These are phyloP conservation scores for Mortierella polycephala DNA, from an alignment of 371 early-diverging fungal species.

Conservation along the genomic window DNA sequence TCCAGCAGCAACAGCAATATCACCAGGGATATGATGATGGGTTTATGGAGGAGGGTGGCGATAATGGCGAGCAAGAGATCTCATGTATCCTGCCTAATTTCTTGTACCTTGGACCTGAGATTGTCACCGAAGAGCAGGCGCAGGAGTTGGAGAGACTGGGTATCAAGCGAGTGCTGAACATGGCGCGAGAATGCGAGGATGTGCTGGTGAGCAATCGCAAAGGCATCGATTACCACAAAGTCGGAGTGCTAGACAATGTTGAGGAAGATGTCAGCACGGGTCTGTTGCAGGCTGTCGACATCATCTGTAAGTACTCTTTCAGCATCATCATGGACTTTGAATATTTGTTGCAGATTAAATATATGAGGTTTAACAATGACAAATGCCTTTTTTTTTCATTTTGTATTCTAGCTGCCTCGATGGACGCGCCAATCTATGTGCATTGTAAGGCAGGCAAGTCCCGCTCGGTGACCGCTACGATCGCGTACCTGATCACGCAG, in stretches of 20 bases:
- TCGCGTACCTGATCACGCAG: constrained; percentile 77
- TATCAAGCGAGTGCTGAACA: constrained; percentile 67
- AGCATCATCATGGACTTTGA: not conserved
- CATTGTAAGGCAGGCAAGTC: constrained; percentile 91
- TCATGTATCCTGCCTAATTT: constrained; percentile 71
- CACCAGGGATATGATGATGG: constrained; percentile 29
- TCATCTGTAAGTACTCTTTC: constrained; percentile 62
- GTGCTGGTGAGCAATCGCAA: constrained; percentile 53
- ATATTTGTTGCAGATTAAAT: not conserved
- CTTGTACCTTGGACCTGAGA: constrained; percentile 71
- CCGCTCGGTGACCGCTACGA: constrained; percentile 81
- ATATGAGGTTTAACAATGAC: not conserved
- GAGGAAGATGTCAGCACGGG: constrained; percentile 71
- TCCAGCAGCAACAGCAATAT: constrained; percentile 12
- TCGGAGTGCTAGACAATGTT: constrained; percentile 68
- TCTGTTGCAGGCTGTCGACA: constrained; percentile 67
- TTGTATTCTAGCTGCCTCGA: constrained; percentile 16
- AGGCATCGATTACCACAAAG: constrained; percentile 64
- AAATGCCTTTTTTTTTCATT: not conserved
- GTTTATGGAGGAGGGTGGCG: constrained; percentile 21
- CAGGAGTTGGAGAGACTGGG: constrained; percentile 56
- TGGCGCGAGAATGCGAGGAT: constrained; percentile 76
- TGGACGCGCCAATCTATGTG: constrained; percentile 70
- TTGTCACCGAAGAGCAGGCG: constrained; percentile 65
- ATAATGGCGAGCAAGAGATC: constrained; percentile 66